phyloP scores from a whole-genome alignment of 345 rosid genomes.

The Cardiospermum halicacabum region DNA sequence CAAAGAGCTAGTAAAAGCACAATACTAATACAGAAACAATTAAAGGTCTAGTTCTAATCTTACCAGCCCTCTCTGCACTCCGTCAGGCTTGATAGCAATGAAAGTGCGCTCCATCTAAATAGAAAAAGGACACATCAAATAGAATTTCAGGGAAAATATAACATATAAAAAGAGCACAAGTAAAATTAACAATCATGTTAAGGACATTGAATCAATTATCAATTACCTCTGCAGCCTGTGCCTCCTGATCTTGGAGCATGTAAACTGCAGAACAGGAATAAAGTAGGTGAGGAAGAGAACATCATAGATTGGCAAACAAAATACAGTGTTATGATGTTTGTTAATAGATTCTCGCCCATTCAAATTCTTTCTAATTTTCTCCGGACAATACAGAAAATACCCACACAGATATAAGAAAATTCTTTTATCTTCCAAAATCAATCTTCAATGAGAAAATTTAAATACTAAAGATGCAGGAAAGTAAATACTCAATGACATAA shows the following conservation, averaged over 20 bases:
- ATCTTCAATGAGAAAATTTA: neutral
- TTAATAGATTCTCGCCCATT: too few relatives aligned
- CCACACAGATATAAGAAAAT: neutral
- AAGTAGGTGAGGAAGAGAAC: conserved; percentile 6
- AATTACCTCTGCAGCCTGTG: conserved; percentile 81
- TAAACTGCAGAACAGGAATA: conserved; percentile 39
- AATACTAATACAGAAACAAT: neutral
- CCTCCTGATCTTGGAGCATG: conserved; percentile 90
- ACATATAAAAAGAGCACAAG: neutral
- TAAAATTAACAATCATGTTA: neutral
- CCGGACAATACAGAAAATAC: neutral
- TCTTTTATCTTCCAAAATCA: neutral
- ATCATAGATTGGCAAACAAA: neutral
- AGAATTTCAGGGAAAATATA: neutral
- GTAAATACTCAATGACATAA: neutral
- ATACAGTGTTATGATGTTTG: neutral
- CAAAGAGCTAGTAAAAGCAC: neutral
- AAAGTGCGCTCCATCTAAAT: conserved; percentile 84
- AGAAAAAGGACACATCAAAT: neutral
- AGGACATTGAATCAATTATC: neutral
- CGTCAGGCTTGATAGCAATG: conserved; percentile 99
- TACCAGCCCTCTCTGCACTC: conserved; percentile 97
- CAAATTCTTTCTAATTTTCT: neutral
- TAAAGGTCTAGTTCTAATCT: conserved; percentile 14
- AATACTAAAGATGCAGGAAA: neutral